Base-by-base conservation (phyloP, 257 asterid species). In the Lycium ferocissimum region DNA sequence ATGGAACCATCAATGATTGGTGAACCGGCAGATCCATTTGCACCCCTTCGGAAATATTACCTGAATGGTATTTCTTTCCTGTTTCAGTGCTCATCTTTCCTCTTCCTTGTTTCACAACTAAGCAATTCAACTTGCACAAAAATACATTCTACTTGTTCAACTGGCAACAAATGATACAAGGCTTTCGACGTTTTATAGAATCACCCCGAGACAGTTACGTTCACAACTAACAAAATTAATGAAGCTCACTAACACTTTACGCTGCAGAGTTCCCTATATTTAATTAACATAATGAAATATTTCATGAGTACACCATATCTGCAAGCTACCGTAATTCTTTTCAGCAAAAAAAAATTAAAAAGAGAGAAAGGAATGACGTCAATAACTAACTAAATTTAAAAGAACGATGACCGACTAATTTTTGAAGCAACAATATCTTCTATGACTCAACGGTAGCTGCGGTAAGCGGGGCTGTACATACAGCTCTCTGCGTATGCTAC, bases 401-500 rank as follows among this genome's bases (percentile, higher is more conserved):
- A 59, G 67, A 33, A 69, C 17, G 18, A 9, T 13, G 65, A 53
- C 49, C 53, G 58, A 67, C 22, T 13, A 47, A 18, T 12, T 51
- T 45, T 82, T 22, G 43, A 54, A 37, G 11, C 15, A 47, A 26
- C 26, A 37, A 35, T 35, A 70, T 82, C 47, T 84, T 84, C 40
- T 53, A 35, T 71, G 12, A 70, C 86, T 94, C 89, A 95, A 61
- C 97, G 95, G 83, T 94, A 95, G 90, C 89, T 94, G 57, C 92
- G 92, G 65, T 95, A 95, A 81, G 89, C 86, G 38, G 99, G 99
- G 93, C 98, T 93, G 92, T 95, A 95, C 99, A 95, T 94, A 62
- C 95, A 95, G 89, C 97, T 94, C 85, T 92, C 95, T 11, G 99
- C 98, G 62, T 93, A 89, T 54, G 92, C 90, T 43, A 86, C 95